A percentile compares a stretch with the other conserved stretches of the same genome.
Conservation (phyloP, 495 filamentous ascomycete genomes). For the Penicillium tannophilum region DNA sequence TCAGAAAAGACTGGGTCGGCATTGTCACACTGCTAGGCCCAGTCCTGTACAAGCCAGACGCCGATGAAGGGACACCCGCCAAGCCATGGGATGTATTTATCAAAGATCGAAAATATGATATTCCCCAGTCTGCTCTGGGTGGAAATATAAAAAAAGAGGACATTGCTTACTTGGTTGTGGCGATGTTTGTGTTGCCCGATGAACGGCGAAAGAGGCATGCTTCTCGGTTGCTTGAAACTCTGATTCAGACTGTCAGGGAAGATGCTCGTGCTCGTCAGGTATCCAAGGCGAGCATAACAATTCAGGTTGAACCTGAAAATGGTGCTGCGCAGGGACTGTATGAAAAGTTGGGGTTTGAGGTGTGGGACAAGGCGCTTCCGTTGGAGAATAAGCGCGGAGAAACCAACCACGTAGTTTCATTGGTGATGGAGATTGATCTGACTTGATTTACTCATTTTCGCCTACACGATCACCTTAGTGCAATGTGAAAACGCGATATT, state of each 20-base stretch:
- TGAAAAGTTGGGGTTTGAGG: slow-evolving; percentile 46
- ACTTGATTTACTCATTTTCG: neutral
- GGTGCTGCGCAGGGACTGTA: slow-evolving; percentile 44
- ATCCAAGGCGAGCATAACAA: slow-evolving; percentile 24
- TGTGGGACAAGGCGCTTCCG: slow-evolving; percentile 22
- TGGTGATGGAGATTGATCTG: slow-evolving; percentile 10
- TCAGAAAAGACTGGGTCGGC: slow-evolving; percentile 29
- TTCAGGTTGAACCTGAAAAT: slow-evolving; percentile 45
- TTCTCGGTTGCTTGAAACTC: slow-evolving; percentile 39
- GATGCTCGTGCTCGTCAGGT: slow-evolving; percentile 26
- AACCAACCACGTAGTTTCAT: neutral
- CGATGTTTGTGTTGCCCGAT: slow-evolving; percentile 48
- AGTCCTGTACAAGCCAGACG: slow-evolving; percentile 11
- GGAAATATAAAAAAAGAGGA: slow-evolving; percentile 26
- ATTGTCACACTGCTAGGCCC: slow-evolving; percentile 33
- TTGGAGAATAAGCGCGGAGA: slow-evolving; percentile 10
- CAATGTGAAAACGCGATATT: no score
- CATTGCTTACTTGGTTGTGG: slow-evolving; percentile 28
- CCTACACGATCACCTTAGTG: neutral
- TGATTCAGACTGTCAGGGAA: slow-evolving; percentile 26
- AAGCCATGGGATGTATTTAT: slow-evolving; percentile 17
- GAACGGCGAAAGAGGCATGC: slow-evolving; percentile 46
- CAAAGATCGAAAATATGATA: slow-evolving; percentile 7
- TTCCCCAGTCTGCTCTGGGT: slow-evolving; percentile 10
- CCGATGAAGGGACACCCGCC: slow-evolving; percentile 22